Evolutionary conservation across 163 green algal genomes (phyloP).

Genomic region (Volvox carteri): DNA sequence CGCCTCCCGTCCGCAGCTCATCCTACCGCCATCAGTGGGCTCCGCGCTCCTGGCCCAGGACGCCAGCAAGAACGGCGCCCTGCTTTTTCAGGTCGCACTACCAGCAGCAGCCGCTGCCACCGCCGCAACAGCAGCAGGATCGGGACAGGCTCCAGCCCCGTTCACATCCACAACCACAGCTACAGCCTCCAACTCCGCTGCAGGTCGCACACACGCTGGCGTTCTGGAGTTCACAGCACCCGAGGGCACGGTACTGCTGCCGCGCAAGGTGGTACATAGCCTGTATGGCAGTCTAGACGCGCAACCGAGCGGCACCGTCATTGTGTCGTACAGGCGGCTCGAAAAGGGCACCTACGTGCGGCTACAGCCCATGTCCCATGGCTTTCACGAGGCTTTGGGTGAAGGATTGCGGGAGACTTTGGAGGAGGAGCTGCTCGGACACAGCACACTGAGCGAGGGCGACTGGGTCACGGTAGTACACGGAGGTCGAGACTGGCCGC

Average conservation of each 20-base stretch:
- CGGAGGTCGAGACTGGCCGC: neutral
- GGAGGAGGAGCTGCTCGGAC: constrained; percentile 77
- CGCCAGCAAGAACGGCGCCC: constrained; percentile 75
- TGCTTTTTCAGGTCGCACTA: constrained; percentile 82
- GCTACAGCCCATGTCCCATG: constrained; percentile 83
- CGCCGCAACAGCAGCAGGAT: neutral
- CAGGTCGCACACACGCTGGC: constrained; percentile 73
- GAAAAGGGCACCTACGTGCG: constrained; percentile 74
- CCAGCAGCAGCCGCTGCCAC: neutral
- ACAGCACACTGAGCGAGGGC: constrained; percentile 81
- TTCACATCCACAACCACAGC: neutral
- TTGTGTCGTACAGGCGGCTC: constrained; percentile 78
- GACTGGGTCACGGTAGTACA: constrained; percentile 79
- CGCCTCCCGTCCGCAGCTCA: constrained; percentile 66
- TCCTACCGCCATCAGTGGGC: constrained; percentile 78
- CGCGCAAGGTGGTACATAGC: constrained; percentile 76
- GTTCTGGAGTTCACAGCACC: constrained; percentile 88
- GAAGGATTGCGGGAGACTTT: constrained; percentile 74
- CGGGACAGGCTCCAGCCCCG: neutral
- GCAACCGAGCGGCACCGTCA: constrained; percentile 66
- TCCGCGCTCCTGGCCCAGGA: constrained; percentile 75
- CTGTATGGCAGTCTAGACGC: constrained; percentile 68
- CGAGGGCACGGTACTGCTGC: constrained; percentile 83
- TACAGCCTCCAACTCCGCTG: neutral
- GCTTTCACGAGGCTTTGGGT: constrained; percentile 82